Evolutionary conservation across 495 filamentous ascomycete genomes (phyloP), one percentile per base, ranked within the genome.

Genomic region (Aspergillus sclerotiicarbonarius): DNA sequence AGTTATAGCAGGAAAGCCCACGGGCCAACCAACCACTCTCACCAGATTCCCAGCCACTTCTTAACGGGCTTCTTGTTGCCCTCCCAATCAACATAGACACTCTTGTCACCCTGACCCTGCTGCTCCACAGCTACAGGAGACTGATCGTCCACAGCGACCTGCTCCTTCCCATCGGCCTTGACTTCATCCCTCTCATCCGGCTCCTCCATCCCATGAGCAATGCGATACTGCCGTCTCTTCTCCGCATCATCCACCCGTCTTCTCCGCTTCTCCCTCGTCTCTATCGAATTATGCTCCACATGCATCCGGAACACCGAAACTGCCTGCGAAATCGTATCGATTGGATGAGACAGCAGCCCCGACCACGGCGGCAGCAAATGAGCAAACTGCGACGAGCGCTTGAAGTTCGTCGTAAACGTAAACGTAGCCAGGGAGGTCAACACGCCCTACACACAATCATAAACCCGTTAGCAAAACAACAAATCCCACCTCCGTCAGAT

Each of bases 191-290:
- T 70, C 52, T 62, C 54, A 18, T 58, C 46, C 48, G 61, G 56
- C 61, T 84, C 80, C 61, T 87, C 85, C 64, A 93, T 29, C 8
- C 90, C 91, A 80, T 96, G 90, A 52, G 89, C 90, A 75, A 87
- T 82, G 48, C 90, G 84, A 71, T 89, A 97, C 71, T 86, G 81
- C 44, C 76, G 76, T 59, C 92, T 78, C 83, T 95, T 94, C 68
- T 83, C 76, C 35, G 89, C 86, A 75, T 97, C 92, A 39, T 94
- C 89, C 56, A 87, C 73, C 32, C 83, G 81, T 58, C 78, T 77
- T 54, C 80, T 75, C 39, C 91, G 80, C 75, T 82, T 82, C 71
- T 90, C 88, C 21, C 80, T 76, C 35, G 86, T 85, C 57, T 83
- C 68, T 59, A 80, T 79, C 4, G 85, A 82, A 20, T 75, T 80